Base-by-base conservation (phyloP, 2,329 filamentous ascomycete genomes). In the Cytospora leucostoma region DNA sequence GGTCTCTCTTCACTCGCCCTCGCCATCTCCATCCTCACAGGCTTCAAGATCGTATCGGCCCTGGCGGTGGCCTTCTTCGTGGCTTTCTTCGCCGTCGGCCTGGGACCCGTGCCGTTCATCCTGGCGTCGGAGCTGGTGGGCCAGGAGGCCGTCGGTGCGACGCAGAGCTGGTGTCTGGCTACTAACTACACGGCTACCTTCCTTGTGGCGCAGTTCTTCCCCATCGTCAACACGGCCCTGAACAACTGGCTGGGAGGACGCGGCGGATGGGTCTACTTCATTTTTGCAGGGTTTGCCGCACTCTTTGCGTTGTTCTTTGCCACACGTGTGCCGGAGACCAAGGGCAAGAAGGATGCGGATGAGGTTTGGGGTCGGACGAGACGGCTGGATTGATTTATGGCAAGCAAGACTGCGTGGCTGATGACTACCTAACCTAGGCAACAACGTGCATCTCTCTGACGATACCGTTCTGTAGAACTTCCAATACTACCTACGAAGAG, bases 71-170 rank as follows among this genome's bases (percentile, higher is more conserved):
- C 97, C 12, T 78, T 89, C 33, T 99, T 98, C 71, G 95, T 98
- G 2, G 89, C 86, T 5, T 92, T 90, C 71, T 99, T 97, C 70
- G 95, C 91, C 0, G 84, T 97, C 15, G 95, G 95, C 0, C 83
- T 99, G 0, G 95, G 95, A 0, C 95, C 95, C 0, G 92, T 99
- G 0, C 95, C 95, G 0, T 99, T 98, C 75, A 96, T 98, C 68
- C 83, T 99, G 54, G 89, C 93, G 0, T 93, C 91, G 1, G 95
- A 98, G 76, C 84, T 98, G 3, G 95, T 98, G 0, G 90, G 88
- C 0, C 88, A 92, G 13, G 92, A 97, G 73, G 95, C 94, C 0
- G 93, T 97, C 0, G 93, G 94, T 1, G 92, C 94, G 0, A 90
- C 92, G 0, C 95, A 99, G 75, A 93, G 90, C 63, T 96, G 93